Percentiles rank a stretch among this genome's conserved stretches.
These are phyloP conservation scores for Euclidium syriacum DNA, from an alignment of 345 rosid genomes.

Conservation along the genomic window DNA sequence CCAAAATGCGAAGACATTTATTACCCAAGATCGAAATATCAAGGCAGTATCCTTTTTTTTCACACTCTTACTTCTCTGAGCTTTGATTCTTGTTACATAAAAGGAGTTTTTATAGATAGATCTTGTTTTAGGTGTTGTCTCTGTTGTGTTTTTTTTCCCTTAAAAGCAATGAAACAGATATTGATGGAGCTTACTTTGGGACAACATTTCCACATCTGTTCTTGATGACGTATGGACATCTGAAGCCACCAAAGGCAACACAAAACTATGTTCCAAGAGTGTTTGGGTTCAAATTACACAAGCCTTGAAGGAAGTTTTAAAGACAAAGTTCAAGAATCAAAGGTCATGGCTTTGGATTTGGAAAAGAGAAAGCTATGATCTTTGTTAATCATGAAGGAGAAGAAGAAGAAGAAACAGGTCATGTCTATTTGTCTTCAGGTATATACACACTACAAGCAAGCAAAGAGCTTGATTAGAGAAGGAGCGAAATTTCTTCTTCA, in stretches of 20 bases:
- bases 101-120: neutral
- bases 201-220: slow-evolving; percentile 88
- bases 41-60: slow-evolving; percentile 88
- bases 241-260: slow-evolving; percentile 71
- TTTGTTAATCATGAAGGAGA: slow-evolving; percentile 4
- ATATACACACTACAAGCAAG: too few relatives aligned
- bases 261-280: slow-evolving; percentile 91
- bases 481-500: too few relatives aligned
- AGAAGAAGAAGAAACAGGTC: slow-evolving; percentile 11
- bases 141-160: slow-evolving; percentile 32
- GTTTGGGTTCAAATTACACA: slow-evolving; percentile 89
- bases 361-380: neutral
- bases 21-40: slow-evolving; percentile 90
- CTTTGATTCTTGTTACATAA: neutral
- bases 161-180: slow-evolving; percentile 53
- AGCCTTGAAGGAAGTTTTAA: slow-evolving; percentile 30
- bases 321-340: neutral
- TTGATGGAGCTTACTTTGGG: slow-evolving; percentile 95
- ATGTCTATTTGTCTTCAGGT: slow-evolving; percentile 12
- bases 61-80: neutral
- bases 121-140: neutral
- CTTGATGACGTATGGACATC: slow-evolving; percentile 81
- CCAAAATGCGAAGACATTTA: slow-evolving; percentile 87
- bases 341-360: slow-evolving; percentile 3
- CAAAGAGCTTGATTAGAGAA: too few relatives aligned